Conservation (phyloP, 75 land plant species). For the Chamaecyparis obtusa region DNA sequence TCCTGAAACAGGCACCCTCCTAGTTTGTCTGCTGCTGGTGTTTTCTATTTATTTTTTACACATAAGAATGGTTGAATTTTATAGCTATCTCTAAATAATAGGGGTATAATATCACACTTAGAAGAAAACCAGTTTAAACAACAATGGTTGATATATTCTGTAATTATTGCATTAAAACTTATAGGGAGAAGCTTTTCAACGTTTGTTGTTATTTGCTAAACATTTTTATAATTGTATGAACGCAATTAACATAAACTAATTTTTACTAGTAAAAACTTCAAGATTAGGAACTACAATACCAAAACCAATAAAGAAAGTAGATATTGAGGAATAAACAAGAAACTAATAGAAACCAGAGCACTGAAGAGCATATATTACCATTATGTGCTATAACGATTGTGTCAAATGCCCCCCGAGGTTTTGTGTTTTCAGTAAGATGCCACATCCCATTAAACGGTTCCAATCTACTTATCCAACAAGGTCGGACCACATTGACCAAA, state of each 20-base stretch:
- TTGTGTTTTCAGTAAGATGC: constrained; percentile 81
- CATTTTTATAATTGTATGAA: background rate
- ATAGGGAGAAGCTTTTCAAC: background rate
- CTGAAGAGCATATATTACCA: constrained; percentile 42
- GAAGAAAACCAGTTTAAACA: background rate
- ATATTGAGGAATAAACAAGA: background rate
- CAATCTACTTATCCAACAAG: constrained; percentile 89
- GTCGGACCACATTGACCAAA: constrained; percentile 62
- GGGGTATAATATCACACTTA: background rate
- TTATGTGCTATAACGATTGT: constrained; percentile 93
- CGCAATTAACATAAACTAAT: background rate
- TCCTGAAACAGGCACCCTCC: background rate
- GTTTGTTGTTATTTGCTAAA: background rate
- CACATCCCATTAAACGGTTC: constrained; percentile 72
- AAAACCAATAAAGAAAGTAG: background rate
- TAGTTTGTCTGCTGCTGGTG: background rate
- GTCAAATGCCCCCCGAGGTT: constrained; percentile 76
- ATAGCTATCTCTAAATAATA: background rate
- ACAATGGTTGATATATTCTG: background rate
- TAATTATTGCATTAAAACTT: background rate
- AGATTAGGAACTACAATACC: background rate
- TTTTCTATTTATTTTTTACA: background rate
- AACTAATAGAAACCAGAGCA: background rate
- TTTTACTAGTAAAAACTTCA: background rate
- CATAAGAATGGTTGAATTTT: background rate